Evolutionary conservation across 2,329 filamentous ascomycete genomes (phyloP).

Genomic region (Diplodia scrobiculata): DNA sequence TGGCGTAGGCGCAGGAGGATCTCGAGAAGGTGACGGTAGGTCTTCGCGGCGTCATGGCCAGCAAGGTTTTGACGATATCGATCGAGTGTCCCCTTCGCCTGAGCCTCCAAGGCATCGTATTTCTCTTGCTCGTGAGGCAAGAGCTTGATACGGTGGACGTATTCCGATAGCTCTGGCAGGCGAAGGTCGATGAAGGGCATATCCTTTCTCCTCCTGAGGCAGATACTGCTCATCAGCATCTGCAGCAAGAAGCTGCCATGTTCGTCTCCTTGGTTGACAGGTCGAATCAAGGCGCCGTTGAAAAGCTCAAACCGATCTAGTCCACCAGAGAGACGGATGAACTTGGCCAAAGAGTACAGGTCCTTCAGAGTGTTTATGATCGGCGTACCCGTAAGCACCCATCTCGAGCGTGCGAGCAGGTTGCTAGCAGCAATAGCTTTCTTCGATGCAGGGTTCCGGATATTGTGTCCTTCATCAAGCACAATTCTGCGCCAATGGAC

Average conservation of each 20-base stretch:
- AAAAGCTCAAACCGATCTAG: slow-evolving; percentile 63
- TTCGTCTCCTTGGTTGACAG: slow-evolving; percentile 60
- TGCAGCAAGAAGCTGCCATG: slow-evolving; percentile 74
- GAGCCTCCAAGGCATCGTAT: slow-evolving; percentile 67
- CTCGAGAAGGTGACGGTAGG: slow-evolving; percentile 82
- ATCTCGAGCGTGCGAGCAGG: slow-evolving; percentile 64
- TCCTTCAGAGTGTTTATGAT: slow-evolving; percentile 87
- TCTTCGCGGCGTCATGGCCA: slow-evolving; percentile 65
- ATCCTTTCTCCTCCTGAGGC: slow-evolving; percentile 79
- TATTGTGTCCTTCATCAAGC: slow-evolving; percentile 77
- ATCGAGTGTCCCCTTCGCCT: slow-evolving; percentile 72
- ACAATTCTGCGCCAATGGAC: slow-evolving; percentile 69
- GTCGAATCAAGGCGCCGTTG: slow-evolving; percentile 65
- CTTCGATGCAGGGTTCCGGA: slow-evolving; percentile 72
- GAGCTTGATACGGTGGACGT: slow-evolving; percentile 66
- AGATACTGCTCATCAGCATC: slow-evolving; percentile 73
- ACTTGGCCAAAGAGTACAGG: slow-evolving; percentile 74
- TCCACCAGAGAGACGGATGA: slow-evolving; percentile 73
- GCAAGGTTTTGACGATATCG: slow-evolving; percentile 78
- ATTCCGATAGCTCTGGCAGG: slow-evolving; percentile 66
- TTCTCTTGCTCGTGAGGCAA: slow-evolving; percentile 64
- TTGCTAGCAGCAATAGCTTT: slow-evolving; percentile 61
- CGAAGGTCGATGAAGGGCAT: slow-evolving; percentile 77
- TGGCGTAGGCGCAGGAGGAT: slow-evolving; percentile 78
- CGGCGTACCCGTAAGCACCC: slow-evolving; percentile 78